These are phyloP conservation scores for Trichophyton simii DNA, from an alignment of 2,329 filamentous ascomycete genomes.

Conservation along the genomic window DNA sequence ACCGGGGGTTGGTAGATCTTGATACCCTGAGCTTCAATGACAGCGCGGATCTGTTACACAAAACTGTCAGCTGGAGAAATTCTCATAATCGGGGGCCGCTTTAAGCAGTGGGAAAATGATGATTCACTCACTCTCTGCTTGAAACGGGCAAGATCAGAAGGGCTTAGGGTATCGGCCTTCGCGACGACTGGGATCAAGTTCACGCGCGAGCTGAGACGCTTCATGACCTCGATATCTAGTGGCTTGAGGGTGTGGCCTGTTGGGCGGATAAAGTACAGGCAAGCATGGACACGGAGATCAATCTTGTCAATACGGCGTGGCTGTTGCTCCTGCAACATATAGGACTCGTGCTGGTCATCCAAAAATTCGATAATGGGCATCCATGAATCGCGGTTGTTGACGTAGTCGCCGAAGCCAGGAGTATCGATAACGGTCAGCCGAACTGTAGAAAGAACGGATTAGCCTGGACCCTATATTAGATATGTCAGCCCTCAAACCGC, in stretches of 20 bases:
- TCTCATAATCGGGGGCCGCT: not conserved
- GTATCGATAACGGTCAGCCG: conserved; percentile 98
- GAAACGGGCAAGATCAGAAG: conserved; percentile 79
- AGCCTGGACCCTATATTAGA: conserved; percentile 5
- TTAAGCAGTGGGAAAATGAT: not conserved
- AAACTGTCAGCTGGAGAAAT: conserved; percentile 1
- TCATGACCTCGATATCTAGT: conserved; percentile 99
- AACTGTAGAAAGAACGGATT: conserved; percentile 44
- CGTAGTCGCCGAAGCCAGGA: conserved; percentile 97
- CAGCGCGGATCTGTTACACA: conserved; percentile 62
- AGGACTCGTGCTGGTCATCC: conserved; percentile 99
- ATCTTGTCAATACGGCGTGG: conserved; percentile 97
- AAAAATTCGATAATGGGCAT: conserved; percentile 99
- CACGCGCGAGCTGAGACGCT: conserved; percentile 92
- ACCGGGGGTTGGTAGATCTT: conserved; percentile 98
- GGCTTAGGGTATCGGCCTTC: conserved; percentile 96
- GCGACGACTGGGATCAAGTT: conserved; percentile 97
- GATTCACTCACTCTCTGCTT: conserved; percentile 69
- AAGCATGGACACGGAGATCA: conserved; percentile 94
- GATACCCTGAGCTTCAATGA: conserved; percentile 96
- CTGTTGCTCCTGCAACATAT: conserved; percentile 99
- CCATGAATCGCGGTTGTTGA: conserved; percentile 99
- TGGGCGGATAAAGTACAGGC: conserved; percentile 97
- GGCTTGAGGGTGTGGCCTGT: conserved; percentile 98
- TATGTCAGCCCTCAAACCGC: not conserved